Evolutionary conservation across 192 early-diverging fungal genomes (phyloP).

Genomic region (Linderina pennispora): DNA sequence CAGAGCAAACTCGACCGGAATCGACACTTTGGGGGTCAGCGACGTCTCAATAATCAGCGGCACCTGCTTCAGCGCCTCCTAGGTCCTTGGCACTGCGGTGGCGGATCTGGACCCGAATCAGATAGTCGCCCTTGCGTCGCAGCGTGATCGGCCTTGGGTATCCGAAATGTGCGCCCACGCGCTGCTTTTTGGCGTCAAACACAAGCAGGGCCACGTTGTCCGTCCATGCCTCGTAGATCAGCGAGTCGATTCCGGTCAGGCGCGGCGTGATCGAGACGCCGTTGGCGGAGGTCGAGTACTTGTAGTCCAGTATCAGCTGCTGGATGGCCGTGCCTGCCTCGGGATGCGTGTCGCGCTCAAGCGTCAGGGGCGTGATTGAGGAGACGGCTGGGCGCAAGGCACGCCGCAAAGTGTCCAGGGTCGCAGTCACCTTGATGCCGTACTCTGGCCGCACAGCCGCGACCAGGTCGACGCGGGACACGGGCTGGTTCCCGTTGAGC

Average conservation of each 20-base stretch:
- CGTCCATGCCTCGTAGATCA: slow-evolving; percentile 75
- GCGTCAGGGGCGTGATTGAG: slow-evolving; percentile 53
- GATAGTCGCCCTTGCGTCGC: slow-evolving; percentile 75
- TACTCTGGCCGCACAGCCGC: slow-evolving; percentile 71
- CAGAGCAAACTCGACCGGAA: slow-evolving; percentile 11
- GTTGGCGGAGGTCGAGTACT: slow-evolving; percentile 54
- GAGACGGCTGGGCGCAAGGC: slow-evolving; percentile 60
- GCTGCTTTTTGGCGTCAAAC: slow-evolving; percentile 75
- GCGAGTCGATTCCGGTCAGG: slow-evolving; percentile 47
- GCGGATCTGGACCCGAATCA: slow-evolving; percentile 71
- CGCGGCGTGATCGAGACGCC: slow-evolving; percentile 29
- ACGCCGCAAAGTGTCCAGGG: slow-evolving; percentile 57
- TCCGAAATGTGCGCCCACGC: slow-evolving; percentile 62
- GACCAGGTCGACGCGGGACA: slow-evolving; percentile 67
- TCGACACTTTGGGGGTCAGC: slow-evolving; percentile 48
- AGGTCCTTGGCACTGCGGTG: slow-evolving; percentile 61
- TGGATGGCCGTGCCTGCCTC: slow-evolving; percentile 62
- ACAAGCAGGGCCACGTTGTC: slow-evolving; percentile 61
- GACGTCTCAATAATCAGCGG: slow-evolving; percentile 60
- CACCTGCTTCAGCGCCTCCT: slow-evolving; percentile 64
- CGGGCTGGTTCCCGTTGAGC: slow-evolving; percentile 36
- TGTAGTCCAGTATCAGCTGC: slow-evolving; percentile 72
- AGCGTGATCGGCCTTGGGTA: slow-evolving; percentile 68
- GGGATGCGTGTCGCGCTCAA: slow-evolving; percentile 66
- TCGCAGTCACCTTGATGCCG: slow-evolving; percentile 49